Evolutionary conservation across 805 yeast genomes (phyloP), one percentile per base, ranked within the genome.

Genomic region (Tetrapisispora phaffii): DNA sequence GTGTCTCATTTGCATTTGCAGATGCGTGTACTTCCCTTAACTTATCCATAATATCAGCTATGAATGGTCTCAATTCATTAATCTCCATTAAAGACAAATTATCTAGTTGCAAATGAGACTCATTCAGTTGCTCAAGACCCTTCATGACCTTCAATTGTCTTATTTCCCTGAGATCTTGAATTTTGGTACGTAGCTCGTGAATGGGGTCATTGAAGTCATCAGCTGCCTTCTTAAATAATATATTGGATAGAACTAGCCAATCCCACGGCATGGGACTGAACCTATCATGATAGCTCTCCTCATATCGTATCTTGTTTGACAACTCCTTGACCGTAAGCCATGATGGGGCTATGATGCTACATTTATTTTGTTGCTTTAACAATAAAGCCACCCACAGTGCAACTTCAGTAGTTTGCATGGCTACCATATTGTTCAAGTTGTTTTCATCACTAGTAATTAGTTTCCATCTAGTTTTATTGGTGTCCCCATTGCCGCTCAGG

Each of bases 311-410:
- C 36, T 73, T 70, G 6, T 68, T 71, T 44, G 75, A 74, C 46
- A 90, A 62, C 41, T 69, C 69, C 17, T 69, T 68, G 39, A 75
- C 63, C 9, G 73, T 74, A 9, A 93, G 70, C 98, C 98, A 93
- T 1, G 69, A 72, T 0, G 98, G 98, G 13, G 88, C 82, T 8
- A 86, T 79, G 2, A 93, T 79, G 50, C 80, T 82, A 63, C 97
- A 87, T 55, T 88, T 82, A 39, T 80, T 82, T 61, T 93, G 97
- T 39, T 81, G 79, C 57, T 86, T 87, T 41, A 93, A 68, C 19
- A 89, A 67, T 7, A 89, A 59, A 0, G 97, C 97, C 19, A 85
- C 68, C 97, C 97, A 93, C 1, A 90, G 50, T 0, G 96, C 95
- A 0, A 93, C 79, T 39, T 75, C 69, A 17, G 73, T 75, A 43